Base-by-base conservation (phyloP, 2,329 filamentous ascomycete genomes). In the Fusarium palustre region DNA sequence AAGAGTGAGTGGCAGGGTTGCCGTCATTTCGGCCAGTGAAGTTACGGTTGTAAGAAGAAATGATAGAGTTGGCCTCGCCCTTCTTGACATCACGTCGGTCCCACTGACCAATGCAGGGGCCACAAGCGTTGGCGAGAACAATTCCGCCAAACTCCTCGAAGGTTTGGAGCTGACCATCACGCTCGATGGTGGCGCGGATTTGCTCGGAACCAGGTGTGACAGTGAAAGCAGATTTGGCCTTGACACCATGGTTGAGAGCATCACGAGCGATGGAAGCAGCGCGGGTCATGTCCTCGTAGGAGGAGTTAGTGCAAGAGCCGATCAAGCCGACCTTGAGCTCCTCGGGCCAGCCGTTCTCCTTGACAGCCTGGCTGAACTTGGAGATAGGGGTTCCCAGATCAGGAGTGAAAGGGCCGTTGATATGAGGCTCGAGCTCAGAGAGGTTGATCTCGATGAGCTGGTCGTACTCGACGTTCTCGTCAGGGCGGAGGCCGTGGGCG, bases 21-120 rank as follows among this genome's bases (percentile, higher is more conserved):
- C 92, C 94, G 75, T 97, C 94, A 82, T 98, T 98, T 80, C 96
- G 93, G 73, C 95, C 95, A 66, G 95, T 98, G 86, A 99, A 98
- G 90, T 99, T 98, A 83, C 96, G 94, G 91, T 99, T 99, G 91
- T 97, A 99, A 30, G 96, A 98, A 47, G 94, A 97, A 80, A 99
- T 86, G 81, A 99, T 99, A 9, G 94, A 97, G 90, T 99, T 99
- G 77, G 94, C 86, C 76, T 92, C 90, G 73, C 95, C 95, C 89
- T 98, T 97, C 88, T 94, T 92, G 59, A 97, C 93, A 75, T 98
- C 95, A 72, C 85, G 86, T 74, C 96, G 92, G 78, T 97, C 94
- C 96, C 96, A 98, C 81, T 97, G 94, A 3, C 95, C 94, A 72
- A 97, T 97, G 78, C 94, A 97, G 33, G 93, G 93, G 5, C 92